These are phyloP conservation scores for Mycena leptocephala DNA, from an alignment of 768 basidiomycete species.

Conservation along the genomic window DNA sequence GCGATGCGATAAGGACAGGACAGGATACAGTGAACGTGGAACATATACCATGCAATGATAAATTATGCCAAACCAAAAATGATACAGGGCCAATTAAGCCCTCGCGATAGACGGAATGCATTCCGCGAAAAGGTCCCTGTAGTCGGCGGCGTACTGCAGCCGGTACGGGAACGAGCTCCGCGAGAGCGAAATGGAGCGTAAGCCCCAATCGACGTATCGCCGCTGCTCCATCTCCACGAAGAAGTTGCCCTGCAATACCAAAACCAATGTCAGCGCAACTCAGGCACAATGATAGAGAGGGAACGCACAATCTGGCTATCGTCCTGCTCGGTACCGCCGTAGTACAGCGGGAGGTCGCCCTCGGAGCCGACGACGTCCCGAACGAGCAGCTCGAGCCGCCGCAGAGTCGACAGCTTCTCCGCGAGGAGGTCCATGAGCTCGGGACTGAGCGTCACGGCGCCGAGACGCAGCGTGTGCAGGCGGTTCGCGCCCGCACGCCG, in stretches of 20 bases:
- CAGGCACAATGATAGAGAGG: neutral
- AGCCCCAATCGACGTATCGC: constrained; percentile 49
- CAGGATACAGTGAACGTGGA: neutral
- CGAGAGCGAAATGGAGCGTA: constrained; percentile 51
- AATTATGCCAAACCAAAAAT: too few species aligned
- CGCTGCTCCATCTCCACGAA: constrained; percentile 53
- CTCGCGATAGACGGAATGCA: constrained; percentile 48
- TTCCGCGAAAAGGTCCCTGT: constrained; percentile 51
- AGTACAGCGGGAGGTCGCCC: constrained; percentile 35
- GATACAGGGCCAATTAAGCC: neutral
- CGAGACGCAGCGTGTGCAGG: constrained; percentile 55
- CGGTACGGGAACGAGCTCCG: constrained; percentile 52
- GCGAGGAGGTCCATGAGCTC: constrained; percentile 61
- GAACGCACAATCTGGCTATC: constrained; percentile 43
- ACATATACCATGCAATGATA: neutral
- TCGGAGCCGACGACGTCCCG: constrained; percentile 54
- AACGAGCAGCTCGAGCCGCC: constrained; percentile 57
- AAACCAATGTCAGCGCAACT: neutral
- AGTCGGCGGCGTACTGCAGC: constrained; percentile 46
- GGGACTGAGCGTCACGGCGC: constrained; percentile 59
- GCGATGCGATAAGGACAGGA: neutral
- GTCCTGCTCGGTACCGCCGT: constrained; percentile 34
- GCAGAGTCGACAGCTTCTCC: constrained; percentile 51
- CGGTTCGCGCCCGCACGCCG: constrained; percentile 35
- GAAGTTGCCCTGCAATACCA: constrained; percentile 47